phyloP scores from a whole-genome alignment of 140 eudicot genomes.

The Ambrosia hybrid region DNA sequence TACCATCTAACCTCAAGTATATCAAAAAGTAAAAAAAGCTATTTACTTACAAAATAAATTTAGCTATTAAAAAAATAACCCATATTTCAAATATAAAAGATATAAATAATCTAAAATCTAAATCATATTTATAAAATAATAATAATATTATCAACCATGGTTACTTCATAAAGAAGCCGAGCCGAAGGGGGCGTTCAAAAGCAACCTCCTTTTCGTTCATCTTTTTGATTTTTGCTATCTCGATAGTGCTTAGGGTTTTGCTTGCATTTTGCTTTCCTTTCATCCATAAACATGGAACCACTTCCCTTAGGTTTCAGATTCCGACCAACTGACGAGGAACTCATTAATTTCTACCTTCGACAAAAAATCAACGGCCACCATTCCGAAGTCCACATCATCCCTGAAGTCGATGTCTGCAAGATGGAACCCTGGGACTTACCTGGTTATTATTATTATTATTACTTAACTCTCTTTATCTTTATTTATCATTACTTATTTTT shows the following conservation, averaged over 20 bases:
- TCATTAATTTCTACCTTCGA: slow-evolving; percentile 60
- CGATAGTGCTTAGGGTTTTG: slow-evolving; percentile 22
- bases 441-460: slow-evolving; percentile 32
- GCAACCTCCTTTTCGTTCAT: slow-evolving; percentile 28
- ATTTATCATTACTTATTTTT: background rate
- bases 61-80: too few relatives aligned
- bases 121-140: too few relatives aligned
- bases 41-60: too few relatives aligned
- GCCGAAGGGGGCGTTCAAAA: slow-evolving; percentile 17
- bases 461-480: too few relatives aligned
- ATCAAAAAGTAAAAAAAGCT: too few relatives aligned
- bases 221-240: slow-evolving; percentile 24
- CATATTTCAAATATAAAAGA: too few relatives aligned
- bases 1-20: too few relatives aligned
- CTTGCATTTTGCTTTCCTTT: background rate
- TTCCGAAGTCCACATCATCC: slow-evolving; percentile 64
- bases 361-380: slow-evolving; percentile 73
- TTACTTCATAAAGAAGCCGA: too few relatives aligned
- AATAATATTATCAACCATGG: too few relatives aligned
- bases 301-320: slow-evolving; percentile 74
- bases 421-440: slow-evolving; percentile 92
- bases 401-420: slow-evolving; percentile 78
- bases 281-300: slow-evolving; percentile 32
- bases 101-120: too few relatives aligned
- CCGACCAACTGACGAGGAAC: slow-evolving; percentile 78